Evolutionary conservation across 1,284 basidiomycete genomes (phyloP).

Genomic region (Leccinum proximum): DNA sequence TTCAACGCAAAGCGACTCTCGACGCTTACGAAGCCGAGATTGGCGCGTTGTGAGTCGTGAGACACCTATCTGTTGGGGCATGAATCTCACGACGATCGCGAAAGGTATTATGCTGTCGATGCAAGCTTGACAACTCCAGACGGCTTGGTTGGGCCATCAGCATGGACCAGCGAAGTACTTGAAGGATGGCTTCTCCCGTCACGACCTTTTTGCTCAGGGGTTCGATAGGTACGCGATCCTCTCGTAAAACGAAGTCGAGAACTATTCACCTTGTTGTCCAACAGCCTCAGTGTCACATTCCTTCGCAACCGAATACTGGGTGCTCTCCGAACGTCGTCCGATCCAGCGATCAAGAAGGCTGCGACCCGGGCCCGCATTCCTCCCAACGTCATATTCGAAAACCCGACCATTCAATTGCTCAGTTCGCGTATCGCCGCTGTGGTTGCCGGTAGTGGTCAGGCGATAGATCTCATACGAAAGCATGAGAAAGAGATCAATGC

Average conservation of each 20-base stretch:
- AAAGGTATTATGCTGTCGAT: not conserved
- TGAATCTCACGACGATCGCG: not conserved
- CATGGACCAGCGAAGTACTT: conserved; percentile 14
- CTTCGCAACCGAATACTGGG: conserved; percentile 27
- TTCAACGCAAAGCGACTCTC: not conserved
- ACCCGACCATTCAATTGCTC: conserved; percentile 17
- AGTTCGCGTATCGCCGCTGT: conserved; percentile 9
- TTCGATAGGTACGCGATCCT: conserved; percentile 17
- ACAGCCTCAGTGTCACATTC: conserved; percentile 28
- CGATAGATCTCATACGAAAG: not conserved
- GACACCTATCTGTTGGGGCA: not conserved
- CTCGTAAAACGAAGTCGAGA: not conserved
- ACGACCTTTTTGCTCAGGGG: not conserved
- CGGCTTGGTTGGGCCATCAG: conserved; percentile 7
- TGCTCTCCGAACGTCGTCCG: conserved; percentile 15
- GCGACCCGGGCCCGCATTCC: conserved; percentile 6
- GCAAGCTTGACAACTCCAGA: not conserved
- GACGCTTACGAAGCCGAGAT: not conserved
- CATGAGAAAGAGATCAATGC: conserved; percentile 7
- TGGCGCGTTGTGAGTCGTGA: not conserved
- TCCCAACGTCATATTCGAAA: conserved; percentile 19
- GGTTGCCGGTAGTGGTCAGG: not conserved
- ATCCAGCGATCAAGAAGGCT: not conserved
- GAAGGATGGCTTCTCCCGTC: conserved; percentile 20
- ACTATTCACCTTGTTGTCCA: not conserved